Percentiles rank a stretch among this genome's conserved stretches.
These are phyloP conservation scores for Aciculosporium take DNA, from an alignment of 2,329 filamentous ascomycete species.

Conservation along the genomic window DNA sequence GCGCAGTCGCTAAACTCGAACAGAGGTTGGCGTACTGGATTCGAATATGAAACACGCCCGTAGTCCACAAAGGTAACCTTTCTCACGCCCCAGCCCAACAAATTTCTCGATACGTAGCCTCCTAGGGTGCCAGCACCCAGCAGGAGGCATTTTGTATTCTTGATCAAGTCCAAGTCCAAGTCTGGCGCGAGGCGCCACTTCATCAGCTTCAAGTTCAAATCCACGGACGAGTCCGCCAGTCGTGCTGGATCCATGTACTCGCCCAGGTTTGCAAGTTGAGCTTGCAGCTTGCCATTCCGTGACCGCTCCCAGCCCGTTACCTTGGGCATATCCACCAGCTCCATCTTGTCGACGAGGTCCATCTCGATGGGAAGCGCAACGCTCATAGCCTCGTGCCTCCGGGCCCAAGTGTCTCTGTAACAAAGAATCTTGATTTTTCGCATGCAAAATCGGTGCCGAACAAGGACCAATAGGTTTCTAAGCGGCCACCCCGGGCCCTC, in stretches of 20 bases:
- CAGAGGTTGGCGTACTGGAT: conserved; percentile 86
- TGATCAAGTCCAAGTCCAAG: conserved; percentile 76
- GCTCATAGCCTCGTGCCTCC: conserved; percentile 67
- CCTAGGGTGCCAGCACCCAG: conserved; percentile 88
- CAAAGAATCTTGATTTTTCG: conserved; percentile 71
- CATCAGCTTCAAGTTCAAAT: conserved; percentile 94
- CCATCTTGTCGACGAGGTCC: conserved; percentile 30
- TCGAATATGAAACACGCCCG: conserved; percentile 84
- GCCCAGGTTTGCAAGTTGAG: conserved; percentile 66
- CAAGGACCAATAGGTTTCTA: conserved; percentile 72
- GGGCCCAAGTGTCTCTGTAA: conserved; percentile 70
- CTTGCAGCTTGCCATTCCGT: conserved; percentile 58
- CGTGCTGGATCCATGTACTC: conserved; percentile 86
- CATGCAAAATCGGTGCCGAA: conserved; percentile 68
- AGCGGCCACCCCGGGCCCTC: conserved; percentile 86
- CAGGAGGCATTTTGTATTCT: conserved; percentile 76
- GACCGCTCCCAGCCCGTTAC: conserved; percentile 93
- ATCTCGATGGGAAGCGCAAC: conserved; percentile 57
- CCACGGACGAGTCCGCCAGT: conserved; percentile 85
- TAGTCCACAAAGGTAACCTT: conserved; percentile 96
- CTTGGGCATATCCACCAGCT: conserved; percentile 55
- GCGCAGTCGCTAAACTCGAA: conserved; percentile 85
- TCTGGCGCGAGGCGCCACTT: conserved; percentile 93
- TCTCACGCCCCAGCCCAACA: conserved; percentile 90
- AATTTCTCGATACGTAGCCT: conserved; percentile 79